These are phyloP conservation scores for Cystobasidium tubakii DNA, from an alignment of 768 basidiomycete species.

Conservation along the genomic window DNA sequence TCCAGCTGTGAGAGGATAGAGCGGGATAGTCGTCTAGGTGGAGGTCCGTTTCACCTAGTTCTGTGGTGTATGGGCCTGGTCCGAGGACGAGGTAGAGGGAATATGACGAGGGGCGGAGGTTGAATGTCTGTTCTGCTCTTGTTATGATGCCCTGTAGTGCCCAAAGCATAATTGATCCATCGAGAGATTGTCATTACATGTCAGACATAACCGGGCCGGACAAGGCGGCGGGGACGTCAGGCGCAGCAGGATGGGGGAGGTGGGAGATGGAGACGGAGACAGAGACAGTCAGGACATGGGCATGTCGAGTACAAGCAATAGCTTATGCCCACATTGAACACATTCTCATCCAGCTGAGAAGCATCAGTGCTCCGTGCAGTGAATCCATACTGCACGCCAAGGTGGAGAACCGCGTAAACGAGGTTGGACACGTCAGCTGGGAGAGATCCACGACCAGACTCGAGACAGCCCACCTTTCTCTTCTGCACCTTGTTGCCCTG, in stretches of 20 bases:
- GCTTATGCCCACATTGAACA: constrained; percentile 27
- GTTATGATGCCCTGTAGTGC: constrained; percentile 26
- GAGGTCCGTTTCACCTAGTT: constrained; percentile 20
- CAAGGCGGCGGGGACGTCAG: background rate
- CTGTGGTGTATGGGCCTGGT: background rate
- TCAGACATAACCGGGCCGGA: background rate
- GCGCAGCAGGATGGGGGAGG: background rate
- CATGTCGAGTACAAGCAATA: background rate
- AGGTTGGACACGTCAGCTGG: background rate
- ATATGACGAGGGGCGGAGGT: background rate
- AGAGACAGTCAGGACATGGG: background rate
- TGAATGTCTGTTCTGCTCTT: constrained; percentile 32
- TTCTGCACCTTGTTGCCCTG: constrained; percentile 24
- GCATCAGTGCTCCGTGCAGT: constrained; percentile 1
- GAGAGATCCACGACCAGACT: no score
- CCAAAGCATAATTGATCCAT: background rate
- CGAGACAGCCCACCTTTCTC: constrained; percentile 23
- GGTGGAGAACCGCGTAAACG: background rate
- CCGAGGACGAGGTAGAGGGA: constrained; percentile 17
- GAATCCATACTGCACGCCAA: constrained; percentile 26
- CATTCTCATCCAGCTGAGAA: constrained; percentile 24
- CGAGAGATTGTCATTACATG: background rate
- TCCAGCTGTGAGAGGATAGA: constrained; percentile 2
- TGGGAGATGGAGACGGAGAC: no score
- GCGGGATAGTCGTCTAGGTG: constrained; percentile 3